A percentile compares a stretch with the other conserved stretches of the same genome.
These are phyloP conservation scores for Tagetes erecta DNA, from an alignment of 129 eudicot genomes.

Conservation along the genomic window DNA sequence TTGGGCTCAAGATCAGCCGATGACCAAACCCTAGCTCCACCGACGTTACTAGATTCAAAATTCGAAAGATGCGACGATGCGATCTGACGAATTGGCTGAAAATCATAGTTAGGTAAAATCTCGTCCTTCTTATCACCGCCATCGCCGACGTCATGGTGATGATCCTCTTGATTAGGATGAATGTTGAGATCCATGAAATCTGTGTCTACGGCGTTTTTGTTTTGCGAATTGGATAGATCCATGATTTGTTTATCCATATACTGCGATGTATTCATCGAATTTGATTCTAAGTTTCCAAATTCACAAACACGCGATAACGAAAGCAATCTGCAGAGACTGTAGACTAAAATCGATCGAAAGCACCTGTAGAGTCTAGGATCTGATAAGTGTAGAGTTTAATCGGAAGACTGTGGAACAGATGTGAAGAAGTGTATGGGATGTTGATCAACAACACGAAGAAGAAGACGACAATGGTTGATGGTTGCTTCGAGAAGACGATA, in stretches of 20 bases:
- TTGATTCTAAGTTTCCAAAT: background rate
- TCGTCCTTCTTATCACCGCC: slow-evolving; percentile 48
- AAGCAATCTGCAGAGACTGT: background rate
- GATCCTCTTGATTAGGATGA: slow-evolving; percentile 37
- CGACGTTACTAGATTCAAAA: slow-evolving; percentile 36
- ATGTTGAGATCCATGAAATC: slow-evolving; percentile 72
- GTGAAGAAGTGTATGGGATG: background rate
- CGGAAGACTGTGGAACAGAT: slow-evolving; percentile 13
- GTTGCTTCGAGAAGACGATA: slow-evolving; percentile 23
- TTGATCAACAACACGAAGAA: slow-evolving; percentile 19
- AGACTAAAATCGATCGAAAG: background rate
- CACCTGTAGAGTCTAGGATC: background rate
- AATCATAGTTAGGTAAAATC: slow-evolving; percentile 83
- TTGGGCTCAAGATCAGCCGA: slow-evolving; percentile 67
- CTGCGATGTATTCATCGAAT: slow-evolving; percentile 75
- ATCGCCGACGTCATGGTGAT: slow-evolving; percentile 25
- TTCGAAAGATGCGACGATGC: slow-evolving; percentile 37
- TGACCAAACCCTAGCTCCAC: slow-evolving; percentile 69
- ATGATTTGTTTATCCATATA: slow-evolving; percentile 96
- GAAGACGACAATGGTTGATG: slow-evolving; percentile 20
- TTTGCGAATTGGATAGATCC: slow-evolving; percentile 84
- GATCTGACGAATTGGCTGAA: slow-evolving; percentile 72
- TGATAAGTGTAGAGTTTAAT: slow-evolving; percentile 9
- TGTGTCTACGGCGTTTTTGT: slow-evolving; percentile 29
- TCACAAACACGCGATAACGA: background rate